Evolutionary conservation across 371 early-diverging fungal genomes (phyloP).

Genomic region (Coelomomyces lativittatus): DNA sequence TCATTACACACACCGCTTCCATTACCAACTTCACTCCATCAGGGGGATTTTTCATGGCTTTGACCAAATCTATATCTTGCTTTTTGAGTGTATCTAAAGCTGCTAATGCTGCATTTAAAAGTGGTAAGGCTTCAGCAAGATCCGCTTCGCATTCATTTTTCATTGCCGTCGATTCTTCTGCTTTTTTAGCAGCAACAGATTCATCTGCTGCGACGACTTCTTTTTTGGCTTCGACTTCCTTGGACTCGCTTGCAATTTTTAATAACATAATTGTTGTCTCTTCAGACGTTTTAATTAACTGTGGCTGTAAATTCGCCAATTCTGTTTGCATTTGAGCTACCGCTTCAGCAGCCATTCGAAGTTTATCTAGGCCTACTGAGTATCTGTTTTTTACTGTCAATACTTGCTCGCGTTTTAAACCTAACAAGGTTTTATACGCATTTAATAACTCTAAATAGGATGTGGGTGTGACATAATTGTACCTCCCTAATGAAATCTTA

Average conservation of each 20-base stretch:
- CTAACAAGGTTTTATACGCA: slow-evolving; percentile 22
- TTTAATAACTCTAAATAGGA: slow-evolving; percentile 29
- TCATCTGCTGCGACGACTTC: slow-evolving; percentile 25
- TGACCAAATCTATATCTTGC: slow-evolving; percentile 41
- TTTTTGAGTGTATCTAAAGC: slow-evolving; percentile 36
- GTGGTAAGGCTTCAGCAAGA: slow-evolving; percentile 37
- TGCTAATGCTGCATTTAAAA: slow-evolving; percentile 34
- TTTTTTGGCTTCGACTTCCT: slow-evolving; percentile 31
- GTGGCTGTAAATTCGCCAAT: slow-evolving; percentile 35
- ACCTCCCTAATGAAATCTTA: slow-evolving; percentile 17
- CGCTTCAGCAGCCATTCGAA: slow-evolving; percentile 32
- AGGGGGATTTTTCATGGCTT: slow-evolving; percentile 46
- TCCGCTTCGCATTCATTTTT: slow-evolving; percentile 37
- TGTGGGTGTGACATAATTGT: slow-evolving; percentile 38
- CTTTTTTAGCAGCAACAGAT: slow-evolving; percentile 23
- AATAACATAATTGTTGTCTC: slow-evolving; percentile 37
- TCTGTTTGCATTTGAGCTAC: slow-evolving; percentile 37
- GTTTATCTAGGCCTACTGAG: slow-evolving; percentile 31
- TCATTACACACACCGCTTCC: slow-evolving; percentile 44
- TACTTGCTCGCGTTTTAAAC: slow-evolving; percentile 31
- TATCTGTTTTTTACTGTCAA: slow-evolving; percentile 23
- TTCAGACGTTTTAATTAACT: slow-evolving; percentile 34
- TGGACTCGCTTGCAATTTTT: slow-evolving; percentile 28
- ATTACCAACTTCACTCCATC: slow-evolving; percentile 47
- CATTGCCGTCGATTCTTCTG: slow-evolving; percentile 35